Evolutionary conservation across 2,329 filamentous ascomycete genomes (phyloP), one percentile per base, ranked within the genome.

Genomic region (Trichoderma koningii): DNA sequence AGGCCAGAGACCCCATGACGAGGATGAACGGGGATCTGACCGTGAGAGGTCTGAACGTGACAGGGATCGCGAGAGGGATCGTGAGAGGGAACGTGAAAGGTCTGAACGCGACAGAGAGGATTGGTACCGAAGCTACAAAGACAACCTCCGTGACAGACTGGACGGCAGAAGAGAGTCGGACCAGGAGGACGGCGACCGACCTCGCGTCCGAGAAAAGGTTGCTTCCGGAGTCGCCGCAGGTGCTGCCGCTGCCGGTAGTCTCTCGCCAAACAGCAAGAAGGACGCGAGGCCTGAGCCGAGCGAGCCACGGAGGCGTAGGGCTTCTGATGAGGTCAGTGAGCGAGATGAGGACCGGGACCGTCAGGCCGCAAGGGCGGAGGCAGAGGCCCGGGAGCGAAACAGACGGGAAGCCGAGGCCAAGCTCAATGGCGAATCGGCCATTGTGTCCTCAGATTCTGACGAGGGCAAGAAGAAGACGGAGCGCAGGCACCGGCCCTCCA

Each of bases 141-240:
- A 76, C 4, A 68, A 72, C 14, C 71, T 70, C 7, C 72, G 71
- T 28, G 75, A 76, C 44, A 71, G 68, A 38, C 70, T 72, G 23
- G 75, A 74, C 42, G 72, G 71, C 62, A 73, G 72, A 63, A 72
- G 67, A 53, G 71, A 68, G 7, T 71, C 73, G 3, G 74, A 76
- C 10, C 72, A 74, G 2, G 78, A 80, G 9, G 76, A 78, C n/a
- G 76, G 76, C 63, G 77, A 78, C 48, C 78, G 65, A 21, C 21
- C 77, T 52, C 79, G 79, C 57, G 71, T 80, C 41, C 79, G 81
- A 44, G 82, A 85, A 53, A 84, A 82, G 67, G 73, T 83, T 26
- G 75, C 77, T 9, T 74, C 79, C 7, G 82, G 30, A 9, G 30
- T 9, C 9, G 30, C 30, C 30, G 30, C 82, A 81, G 52, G 52